phyloP scores from a whole-genome alignment of 1,284 basidiomycete species.

The Ceratobasidium sp. region DNA sequence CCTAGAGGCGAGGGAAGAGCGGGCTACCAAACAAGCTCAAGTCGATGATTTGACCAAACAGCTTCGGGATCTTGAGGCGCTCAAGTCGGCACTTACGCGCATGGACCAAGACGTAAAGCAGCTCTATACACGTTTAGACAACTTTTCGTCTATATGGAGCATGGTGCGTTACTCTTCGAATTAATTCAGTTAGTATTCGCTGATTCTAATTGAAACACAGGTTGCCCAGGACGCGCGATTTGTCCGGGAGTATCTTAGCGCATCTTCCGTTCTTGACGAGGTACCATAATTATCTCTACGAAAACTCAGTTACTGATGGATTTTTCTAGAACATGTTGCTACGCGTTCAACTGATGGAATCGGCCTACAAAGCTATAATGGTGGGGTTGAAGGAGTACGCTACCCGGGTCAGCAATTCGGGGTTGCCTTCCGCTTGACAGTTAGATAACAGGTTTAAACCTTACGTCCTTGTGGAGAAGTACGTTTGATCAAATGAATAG shows the following conservation, averaged over 20 bases:
- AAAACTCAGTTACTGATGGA: background rate
- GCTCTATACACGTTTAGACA: background rate
- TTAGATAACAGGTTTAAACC: no score
- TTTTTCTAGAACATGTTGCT: conserved; percentile 2
- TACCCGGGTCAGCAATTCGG: background rate
- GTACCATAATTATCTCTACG: conserved; percentile 3
- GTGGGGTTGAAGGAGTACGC: background rate
- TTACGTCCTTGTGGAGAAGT: no score
- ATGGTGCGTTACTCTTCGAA: no score
- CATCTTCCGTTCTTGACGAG: background rate
- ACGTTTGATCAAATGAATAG: no score
- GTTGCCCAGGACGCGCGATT: background rate
- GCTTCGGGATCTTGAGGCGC: conserved; percentile 8
- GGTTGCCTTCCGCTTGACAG: conserved; percentile 13
- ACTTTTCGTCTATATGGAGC: background rate
- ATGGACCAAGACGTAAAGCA: conserved; percentile 4
- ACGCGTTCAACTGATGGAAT: conserved; percentile 8
- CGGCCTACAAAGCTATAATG: conserved; percentile 1
- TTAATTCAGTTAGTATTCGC: no score
- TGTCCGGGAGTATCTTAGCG: background rate
- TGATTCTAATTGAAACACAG: background rate
- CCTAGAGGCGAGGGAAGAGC: no score
- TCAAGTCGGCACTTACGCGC: background rate
- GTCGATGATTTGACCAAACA: conserved; percentile 8
- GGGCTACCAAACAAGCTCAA: conserved; percentile 11